Evolutionary conservation across 148 eudicot species (phyloP).

Genomic region (Vaccinium macrocarpon): DNA sequence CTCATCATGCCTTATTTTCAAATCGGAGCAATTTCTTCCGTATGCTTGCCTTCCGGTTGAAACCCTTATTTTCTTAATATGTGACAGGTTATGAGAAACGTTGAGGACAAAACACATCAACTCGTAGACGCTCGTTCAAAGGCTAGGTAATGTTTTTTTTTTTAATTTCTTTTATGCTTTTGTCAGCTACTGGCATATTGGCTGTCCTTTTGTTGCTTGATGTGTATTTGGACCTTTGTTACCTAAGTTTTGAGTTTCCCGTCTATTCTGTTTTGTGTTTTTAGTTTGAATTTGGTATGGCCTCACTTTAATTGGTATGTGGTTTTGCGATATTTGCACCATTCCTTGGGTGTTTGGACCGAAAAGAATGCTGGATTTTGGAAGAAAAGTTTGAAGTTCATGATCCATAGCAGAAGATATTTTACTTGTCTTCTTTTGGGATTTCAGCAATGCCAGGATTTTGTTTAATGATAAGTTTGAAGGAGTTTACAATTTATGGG

Average conservation of each 20-base stretch:
- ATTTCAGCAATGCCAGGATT: not conserved
- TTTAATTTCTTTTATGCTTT: not conserved
- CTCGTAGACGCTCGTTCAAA: slow-evolving; percentile 90
- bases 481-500: not conserved
- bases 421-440: not conserved
- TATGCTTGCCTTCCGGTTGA: not conserved
- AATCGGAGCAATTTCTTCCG: not conserved
- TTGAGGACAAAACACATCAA: slow-evolving; percentile 62
- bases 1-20: not conserved
- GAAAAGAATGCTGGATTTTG: not conserved
- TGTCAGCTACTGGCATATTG: not conserved
- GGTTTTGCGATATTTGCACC: not conserved
- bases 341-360: not conserved
- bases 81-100: slow-evolving; percentile 67
- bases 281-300: not conserved
- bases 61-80: slow-evolving; percentile 1
- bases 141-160: slow-evolving; percentile 51
- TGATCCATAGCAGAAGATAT: not conserved
- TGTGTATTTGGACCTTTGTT: not conserved
- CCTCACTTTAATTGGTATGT: not conserved
- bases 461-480: not conserved
- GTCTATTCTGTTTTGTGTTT: not conserved
- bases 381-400: not conserved
- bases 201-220: not conserved
- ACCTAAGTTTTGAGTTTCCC: not conserved